phyloP scores from a whole-genome alignment of 192 early-diverging fungal species.

The Spizellomyces sp. region DNA sequence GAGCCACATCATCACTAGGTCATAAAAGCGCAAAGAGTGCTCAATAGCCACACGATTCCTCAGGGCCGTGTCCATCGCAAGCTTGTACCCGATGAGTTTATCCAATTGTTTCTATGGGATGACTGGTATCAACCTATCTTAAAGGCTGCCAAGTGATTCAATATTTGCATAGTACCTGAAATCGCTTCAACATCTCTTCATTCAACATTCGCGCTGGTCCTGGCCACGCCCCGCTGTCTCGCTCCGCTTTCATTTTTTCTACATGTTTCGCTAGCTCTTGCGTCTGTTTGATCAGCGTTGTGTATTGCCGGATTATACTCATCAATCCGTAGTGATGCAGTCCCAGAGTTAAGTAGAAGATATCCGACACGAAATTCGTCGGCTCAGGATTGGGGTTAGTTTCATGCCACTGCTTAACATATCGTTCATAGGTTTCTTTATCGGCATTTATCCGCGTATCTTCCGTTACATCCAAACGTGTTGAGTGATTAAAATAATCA shows the following conservation, averaged over 20 bases:
- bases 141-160: not conserved
- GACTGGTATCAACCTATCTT: constrained; percentile 15
- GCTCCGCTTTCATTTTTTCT: constrained; percentile 60
- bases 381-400: constrained; percentile 16
- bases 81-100: constrained; percentile 63
- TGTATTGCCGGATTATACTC: constrained; percentile 69
- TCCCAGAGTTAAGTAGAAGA: constrained; percentile 80
- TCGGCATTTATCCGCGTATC: constrained; percentile 81
- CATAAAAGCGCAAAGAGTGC: constrained; percentile 76
- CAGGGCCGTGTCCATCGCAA: constrained; percentile 76
- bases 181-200: constrained; percentile 56
- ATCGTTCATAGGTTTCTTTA: constrained; percentile 66
- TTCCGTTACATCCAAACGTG: constrained; percentile 62
- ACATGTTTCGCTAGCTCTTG: constrained; percentile 72
- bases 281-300: constrained; percentile 66
- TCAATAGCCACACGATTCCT: constrained; percentile 72
- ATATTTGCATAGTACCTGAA: constrained; percentile 39
- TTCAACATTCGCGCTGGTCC: constrained; percentile 38
- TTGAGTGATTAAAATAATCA: constrained; percentile 64
- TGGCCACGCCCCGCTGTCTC: constrained; percentile 45
- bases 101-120: constrained; percentile 42
- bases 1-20: constrained; percentile 88
- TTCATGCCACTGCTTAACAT: constrained; percentile 45
- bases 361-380: constrained; percentile 86
- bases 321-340: constrained; percentile 82